Evolutionary conservation across 2,329 filamentous ascomycete genomes (phyloP).

Genomic region (Aspergillaceae sp.): DNA sequence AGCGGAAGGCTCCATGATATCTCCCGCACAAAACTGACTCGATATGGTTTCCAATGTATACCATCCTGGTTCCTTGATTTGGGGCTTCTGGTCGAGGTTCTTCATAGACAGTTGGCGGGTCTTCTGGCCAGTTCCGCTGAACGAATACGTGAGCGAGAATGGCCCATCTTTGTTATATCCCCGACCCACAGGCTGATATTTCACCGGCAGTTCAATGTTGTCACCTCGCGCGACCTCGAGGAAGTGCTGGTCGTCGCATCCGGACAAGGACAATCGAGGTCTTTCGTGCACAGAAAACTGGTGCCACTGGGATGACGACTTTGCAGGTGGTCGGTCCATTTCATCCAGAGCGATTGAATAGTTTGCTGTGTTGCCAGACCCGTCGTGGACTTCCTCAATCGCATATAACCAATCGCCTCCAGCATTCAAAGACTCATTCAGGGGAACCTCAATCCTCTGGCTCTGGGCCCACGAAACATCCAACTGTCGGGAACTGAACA

Average conservation of each 20-base stretch:
- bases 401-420: conserved; percentile 82
- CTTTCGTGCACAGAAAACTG: conserved; percentile 79
- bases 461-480: conserved; percentile 69
- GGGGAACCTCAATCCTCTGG: conserved; percentile 65
- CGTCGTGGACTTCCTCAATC: conserved; percentile 86
- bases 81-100: conserved; percentile 54
- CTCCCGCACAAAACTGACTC: conserved; percentile 74
- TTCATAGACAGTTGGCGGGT: conserved; percentile 50
- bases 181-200: conserved; percentile 56
- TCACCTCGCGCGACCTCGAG: conserved; percentile 74
- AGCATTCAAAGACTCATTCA: conserved; percentile 80
- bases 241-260: conserved; percentile 71
- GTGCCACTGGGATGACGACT: conserved; percentile 59
- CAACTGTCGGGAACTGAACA: conserved; percentile 45
- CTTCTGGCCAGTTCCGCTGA: conserved; percentile 65
- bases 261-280: conserved; percentile 61
- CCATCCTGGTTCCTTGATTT: conserved; percentile 68
- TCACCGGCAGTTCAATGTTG: conserved; percentile 59
- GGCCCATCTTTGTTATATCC: conserved; percentile 52
- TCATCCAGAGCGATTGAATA: conserved; percentile 60
- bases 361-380: conserved; percentile 73
- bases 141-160: conserved; percentile 71
- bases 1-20: conserved; percentile 88
- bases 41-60: conserved; percentile 76
- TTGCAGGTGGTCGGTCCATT: conserved; percentile 51